Evolutionary conservation across 768 basidiomycete genomes (phyloP).

Genomic region (Suillus alpinus): DNA sequence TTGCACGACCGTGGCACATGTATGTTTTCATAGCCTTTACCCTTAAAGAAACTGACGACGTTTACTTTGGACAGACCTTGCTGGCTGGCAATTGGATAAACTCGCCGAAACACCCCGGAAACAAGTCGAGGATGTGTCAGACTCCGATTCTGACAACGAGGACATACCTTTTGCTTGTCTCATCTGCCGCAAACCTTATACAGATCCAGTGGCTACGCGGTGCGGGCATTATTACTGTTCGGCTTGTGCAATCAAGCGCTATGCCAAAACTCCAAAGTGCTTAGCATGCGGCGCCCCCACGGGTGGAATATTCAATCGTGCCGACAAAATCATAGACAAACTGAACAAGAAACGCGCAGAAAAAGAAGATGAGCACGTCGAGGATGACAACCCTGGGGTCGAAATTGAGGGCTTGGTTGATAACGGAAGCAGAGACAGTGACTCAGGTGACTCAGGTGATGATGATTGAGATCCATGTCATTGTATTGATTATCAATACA

Average conservation of each 20-base stretch:
- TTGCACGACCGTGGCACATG: conserved; percentile 96
- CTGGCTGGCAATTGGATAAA: conserved; percentile 98
- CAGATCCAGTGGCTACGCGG: conserved; percentile 91
- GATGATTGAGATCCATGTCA: conserved; percentile 10
- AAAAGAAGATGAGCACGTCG: conserved; percentile 43
- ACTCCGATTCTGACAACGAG: conserved; percentile 72
- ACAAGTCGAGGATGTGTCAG: conserved; percentile 58
- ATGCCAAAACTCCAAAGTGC: conserved; percentile 92
- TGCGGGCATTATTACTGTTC: conserved; percentile 98
- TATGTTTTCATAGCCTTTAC: conserved; percentile 38
- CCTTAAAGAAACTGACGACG: conserved; percentile 9
- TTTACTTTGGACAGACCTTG: conserved; percentile 60
- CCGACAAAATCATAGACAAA: conserved; percentile 89
- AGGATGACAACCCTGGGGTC: conserved; percentile 51
- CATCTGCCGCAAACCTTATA: conserved; percentile 92
- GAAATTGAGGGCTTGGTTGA: conserved; percentile 60
- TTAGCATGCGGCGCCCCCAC: conserved; percentile 92
- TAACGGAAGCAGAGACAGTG: conserved; percentile 18
- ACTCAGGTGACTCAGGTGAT: conserved; percentile 24
- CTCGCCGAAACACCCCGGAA: conserved; percentile 75
- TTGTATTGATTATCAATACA: not conserved
- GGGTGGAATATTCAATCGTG: conserved; percentile 94
- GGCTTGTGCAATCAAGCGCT: conserved; percentile 92
- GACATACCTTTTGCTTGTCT: conserved; percentile 98
- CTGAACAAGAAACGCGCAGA: conserved; percentile 69